Evolutionary conservation across 2,329 filamentous ascomycete genomes (phyloP).

Genomic region (Penicillium sp.): DNA sequence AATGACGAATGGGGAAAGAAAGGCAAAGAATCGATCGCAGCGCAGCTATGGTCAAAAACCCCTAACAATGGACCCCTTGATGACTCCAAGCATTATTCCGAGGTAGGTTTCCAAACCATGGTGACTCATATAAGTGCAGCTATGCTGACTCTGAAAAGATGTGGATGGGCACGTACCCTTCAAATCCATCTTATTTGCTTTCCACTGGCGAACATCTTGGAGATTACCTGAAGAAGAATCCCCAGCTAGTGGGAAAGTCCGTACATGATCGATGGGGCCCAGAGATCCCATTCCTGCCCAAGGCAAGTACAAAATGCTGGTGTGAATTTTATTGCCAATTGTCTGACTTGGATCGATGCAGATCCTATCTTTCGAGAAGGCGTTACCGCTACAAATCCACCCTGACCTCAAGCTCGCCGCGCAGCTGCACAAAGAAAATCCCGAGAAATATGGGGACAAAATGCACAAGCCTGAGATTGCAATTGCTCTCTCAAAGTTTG

Average conservation of each 20-base stretch:
- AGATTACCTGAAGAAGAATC: constrained; percentile 63
- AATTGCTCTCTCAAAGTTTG: constrained; percentile 67
- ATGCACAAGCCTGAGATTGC: constrained; percentile 83
- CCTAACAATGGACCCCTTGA: constrained; percentile 64
- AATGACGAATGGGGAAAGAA: constrained; percentile 71
- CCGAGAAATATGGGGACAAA: constrained; percentile 65
- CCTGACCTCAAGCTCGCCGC: constrained; percentile 67
- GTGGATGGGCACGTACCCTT: constrained; percentile 78
- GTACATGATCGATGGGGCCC: constrained; percentile 61
- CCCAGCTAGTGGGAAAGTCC: constrained; percentile 62
- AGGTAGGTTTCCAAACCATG: constrained; percentile 40
- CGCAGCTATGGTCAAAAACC: constrained; percentile 63
- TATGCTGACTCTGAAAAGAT: constrained; percentile 42
- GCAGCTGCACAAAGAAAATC: constrained; percentile 63
- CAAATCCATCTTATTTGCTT: constrained; percentile 64
- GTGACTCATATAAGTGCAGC: neutral
- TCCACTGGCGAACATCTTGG: constrained; percentile 63
- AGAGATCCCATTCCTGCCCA: constrained; percentile 71
- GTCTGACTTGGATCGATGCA: constrained; percentile 20
- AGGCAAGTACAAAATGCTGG: constrained; percentile 45
- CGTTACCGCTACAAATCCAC: constrained; percentile 72
- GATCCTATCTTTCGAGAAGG: constrained; percentile 73
- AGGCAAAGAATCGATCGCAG: constrained; percentile 65
- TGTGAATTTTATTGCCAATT: neutral
- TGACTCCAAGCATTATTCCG: constrained; percentile 62